phyloP scores from a whole-genome alignment of 2,329 filamentous ascomycete species.

The Elsinoe ampelina region DNA sequence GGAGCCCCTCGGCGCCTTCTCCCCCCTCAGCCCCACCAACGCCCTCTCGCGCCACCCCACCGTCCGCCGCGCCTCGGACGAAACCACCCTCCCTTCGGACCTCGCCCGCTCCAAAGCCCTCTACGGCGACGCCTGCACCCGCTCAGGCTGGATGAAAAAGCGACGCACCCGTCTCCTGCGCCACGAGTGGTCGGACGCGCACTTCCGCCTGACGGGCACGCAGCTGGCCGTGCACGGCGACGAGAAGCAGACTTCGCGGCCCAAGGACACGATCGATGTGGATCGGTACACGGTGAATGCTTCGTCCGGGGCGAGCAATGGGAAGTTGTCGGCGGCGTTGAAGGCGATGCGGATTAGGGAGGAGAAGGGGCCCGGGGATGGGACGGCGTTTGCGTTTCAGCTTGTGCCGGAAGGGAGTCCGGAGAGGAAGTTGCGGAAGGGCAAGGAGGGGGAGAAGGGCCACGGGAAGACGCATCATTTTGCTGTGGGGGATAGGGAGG shows the following conservation, averaged over 20 bases:
- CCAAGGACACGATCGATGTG: slow-evolving; percentile 73
- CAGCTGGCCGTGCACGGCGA: slow-evolving; percentile 57
- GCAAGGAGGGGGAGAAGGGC: slow-evolving; percentile 30
- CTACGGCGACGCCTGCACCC: slow-evolving; percentile 33
- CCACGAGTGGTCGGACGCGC: slow-evolving; percentile 88
- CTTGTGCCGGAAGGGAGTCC: slow-evolving; percentile 55
- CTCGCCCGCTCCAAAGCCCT: slow-evolving; percentile 27
- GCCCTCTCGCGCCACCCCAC: slow-evolving; percentile 15
- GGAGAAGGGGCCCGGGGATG: slow-evolving; percentile 42
- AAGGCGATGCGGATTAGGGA: slow-evolving; percentile 57
- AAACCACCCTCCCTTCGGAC: slow-evolving; percentile 16
- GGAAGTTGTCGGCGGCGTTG: slow-evolving; percentile 80
- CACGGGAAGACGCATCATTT: slow-evolving; percentile 82
- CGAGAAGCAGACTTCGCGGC: slow-evolving; percentile 47
- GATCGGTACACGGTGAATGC: slow-evolving; percentile 84
- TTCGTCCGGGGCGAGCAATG: slow-evolving; percentile 62
- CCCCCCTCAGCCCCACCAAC: slow-evolving; percentile 17
- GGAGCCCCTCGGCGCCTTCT: slow-evolving; percentile 20
- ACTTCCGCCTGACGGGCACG: slow-evolving; percentile 66
- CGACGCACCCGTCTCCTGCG: slow-evolving; percentile 80
- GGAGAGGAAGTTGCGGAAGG: slow-evolving; percentile 39
- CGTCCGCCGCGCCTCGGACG: slow-evolving; percentile 16
- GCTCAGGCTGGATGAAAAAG: slow-evolving; percentile 89
- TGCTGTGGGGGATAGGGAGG: slow-evolving; percentile 74
- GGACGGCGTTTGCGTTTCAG: slow-evolving; percentile 68